A percentile compares a stretch with the other conserved stretches of the same genome.
These are phyloP conservation scores for Sclerotinia minor DNA, from an alignment of 2,329 filamentous ascomycete species.

Conservation along the genomic window DNA sequence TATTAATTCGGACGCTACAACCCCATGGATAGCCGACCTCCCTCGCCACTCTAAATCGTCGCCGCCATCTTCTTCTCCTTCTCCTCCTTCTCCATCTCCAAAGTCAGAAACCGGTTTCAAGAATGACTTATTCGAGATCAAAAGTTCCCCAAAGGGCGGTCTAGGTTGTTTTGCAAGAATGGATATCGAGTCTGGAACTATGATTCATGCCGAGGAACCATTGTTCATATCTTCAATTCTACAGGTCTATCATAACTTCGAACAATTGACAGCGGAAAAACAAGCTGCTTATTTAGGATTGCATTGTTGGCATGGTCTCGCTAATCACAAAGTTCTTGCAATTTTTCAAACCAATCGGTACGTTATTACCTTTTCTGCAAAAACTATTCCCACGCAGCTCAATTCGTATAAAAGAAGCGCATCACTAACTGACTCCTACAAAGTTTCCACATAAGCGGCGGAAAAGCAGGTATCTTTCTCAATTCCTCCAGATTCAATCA, in stretches of 20 bases:
- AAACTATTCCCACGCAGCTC: neutral
- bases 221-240: constrained; percentile 31
- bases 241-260: constrained; percentile 30
- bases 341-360: constrained; percentile 41
- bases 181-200: constrained; percentile 34
- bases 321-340: constrained; percentile 28
- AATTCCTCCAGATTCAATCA: constrained; percentile 60
- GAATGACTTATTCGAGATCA: constrained; percentile 38
- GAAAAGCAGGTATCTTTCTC: constrained; percentile 43
- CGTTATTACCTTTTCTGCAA: neutral
- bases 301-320: constrained; percentile 27
- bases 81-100: constrained; percentile 10
- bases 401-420: neutral
- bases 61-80: neutral
- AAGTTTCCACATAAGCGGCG: constrained; percentile 8
- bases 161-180: constrained; percentile 38
- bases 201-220: constrained; percentile 37
- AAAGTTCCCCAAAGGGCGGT: constrained; percentile 35
- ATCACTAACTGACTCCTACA: neutral
- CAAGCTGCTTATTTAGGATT: constrained; percentile 32
- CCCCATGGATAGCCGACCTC: neutral
- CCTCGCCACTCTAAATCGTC: neutral
- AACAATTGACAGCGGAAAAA: constrained; percentile 31
- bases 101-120: constrained; percentile 26
- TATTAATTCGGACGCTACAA: neutral